Base-by-base conservation (phyloP, 192 early-diverging fungal species). In the Podila clonocystis region DNA sequence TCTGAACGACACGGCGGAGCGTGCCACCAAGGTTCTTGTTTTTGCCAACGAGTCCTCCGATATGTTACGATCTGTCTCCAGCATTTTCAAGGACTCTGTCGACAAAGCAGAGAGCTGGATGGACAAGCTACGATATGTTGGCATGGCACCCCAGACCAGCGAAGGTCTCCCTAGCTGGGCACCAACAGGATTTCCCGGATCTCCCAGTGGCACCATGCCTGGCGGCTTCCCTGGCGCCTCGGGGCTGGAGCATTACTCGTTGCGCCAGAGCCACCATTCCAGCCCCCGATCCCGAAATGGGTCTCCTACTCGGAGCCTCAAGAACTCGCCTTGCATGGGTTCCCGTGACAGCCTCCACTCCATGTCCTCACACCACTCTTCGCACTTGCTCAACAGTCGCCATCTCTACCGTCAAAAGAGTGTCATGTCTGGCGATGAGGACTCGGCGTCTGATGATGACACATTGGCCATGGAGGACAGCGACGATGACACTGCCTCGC, bases 11-110 rank as follows among this genome's bases (percentile, higher is more conserved):
- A 77, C 80, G 4, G 79, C 89, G 58, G 89, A 88, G 50, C 86
- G 89, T 19, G 93, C 94, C 0, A 77, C 89, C 36, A 84, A 87
- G 33, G 86, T 95, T 6, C 73, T 94, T 12, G 87, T 89, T 11
- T 86, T 95, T 41, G 94, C 91, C 9, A 82, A 87, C 29, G 94
- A 95, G 70, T 90, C 90, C 17, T 74, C 85, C 17, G 91, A 85
- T 24, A 93, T 94, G 90, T 82, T 95, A 17, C 74, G 84, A 28
- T 87, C 87, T 5, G 88, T 95, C 17, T 80, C 89, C 20, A 66
- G 70, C 55, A 89, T 95, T 20, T 93, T 95, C 73, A 84, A 86
- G 36, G 87, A 93, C 33, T 92, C 92, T 4, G 83, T 95, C 12
- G 84, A 82, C 36, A 85, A 88, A 62, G 93, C 92, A n/a, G 91